phyloP scores from a whole-genome alignment of 805 yeast genomes.

The Wickerhamomyces sydowiorum region DNA sequence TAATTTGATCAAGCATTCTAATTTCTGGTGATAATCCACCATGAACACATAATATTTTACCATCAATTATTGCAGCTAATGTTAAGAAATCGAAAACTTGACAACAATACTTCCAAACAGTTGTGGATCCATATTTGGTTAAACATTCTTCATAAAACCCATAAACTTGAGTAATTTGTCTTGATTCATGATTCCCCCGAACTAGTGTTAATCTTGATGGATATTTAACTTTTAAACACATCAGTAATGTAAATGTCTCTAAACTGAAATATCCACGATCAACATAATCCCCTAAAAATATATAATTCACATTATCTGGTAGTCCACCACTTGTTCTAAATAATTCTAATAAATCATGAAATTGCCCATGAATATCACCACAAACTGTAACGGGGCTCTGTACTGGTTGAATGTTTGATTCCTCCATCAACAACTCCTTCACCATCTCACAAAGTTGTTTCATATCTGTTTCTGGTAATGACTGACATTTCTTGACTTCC shows the following conservation, averaged over 20 bases:
- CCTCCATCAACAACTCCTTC: conserved; percentile 93
- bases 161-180: conserved; percentile 98
- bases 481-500: conserved; percentile 83
- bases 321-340: conserved; percentile 91
- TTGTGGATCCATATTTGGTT: conserved; percentile 87
- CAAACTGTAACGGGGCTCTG: conserved; percentile 92
- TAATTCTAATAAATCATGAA: conserved; percentile 87
- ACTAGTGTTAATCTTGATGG: conserved; percentile 85
- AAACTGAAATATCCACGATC: conserved; percentile 96
- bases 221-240: conserved; percentile 88
- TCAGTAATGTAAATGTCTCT: conserved; percentile 88
- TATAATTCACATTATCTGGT: conserved; percentile 75
- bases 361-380: conserved; percentile 98
- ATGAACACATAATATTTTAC: conserved; percentile 90
- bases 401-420: conserved; percentile 90
- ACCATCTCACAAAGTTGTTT: conserved; percentile 93
- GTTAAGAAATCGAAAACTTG: conserved; percentile 94
- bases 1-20: conserved; percentile 92
- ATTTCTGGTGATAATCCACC: conserved; percentile 98
- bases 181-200: conserved; percentile 95
- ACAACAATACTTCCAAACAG: conserved; percentile 95
- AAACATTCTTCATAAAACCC: conserved; percentile 97
- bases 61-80: conserved; percentile 93
- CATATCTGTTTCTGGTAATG: conserved; percentile 89
- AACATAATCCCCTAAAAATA: conserved; percentile 93